A percentile compares a stretch with the other conserved stretches of the same genome.
phyloP scores from a whole-genome alignment of 176 grass and related monocot species.

The Alopecurus myosuroides region DNA sequence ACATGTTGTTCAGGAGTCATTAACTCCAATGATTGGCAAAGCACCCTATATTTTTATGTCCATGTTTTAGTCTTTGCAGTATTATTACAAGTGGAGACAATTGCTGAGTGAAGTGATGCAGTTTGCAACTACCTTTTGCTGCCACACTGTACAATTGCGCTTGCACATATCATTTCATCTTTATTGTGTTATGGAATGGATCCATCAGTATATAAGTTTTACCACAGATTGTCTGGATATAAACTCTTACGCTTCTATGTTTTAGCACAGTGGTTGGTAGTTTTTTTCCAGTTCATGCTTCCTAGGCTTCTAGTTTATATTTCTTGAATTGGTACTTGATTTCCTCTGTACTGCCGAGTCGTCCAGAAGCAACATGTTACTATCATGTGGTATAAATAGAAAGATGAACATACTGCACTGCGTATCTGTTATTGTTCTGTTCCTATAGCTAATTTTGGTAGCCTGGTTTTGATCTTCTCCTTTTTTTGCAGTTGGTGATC shows the following conservation, averaged over 20 bases:
- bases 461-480: neutral
- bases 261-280: neutral
- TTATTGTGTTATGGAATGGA: neutral
- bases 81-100: neutral
- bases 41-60: neutral
- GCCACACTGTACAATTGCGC: neutral
- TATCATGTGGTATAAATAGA: neutral
- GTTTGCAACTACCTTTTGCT: neutral
- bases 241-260: neutral
- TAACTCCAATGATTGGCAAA: neutral
- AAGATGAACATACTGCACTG: neutral
- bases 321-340: neutral
- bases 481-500: slow-evolving; percentile 73
- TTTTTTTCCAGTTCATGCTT: neutral
- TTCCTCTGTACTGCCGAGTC: neutral
- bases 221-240: neutral
- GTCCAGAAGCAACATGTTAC: neutral
- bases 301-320: neutral
- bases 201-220: neutral
- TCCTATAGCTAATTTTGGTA: neutral
- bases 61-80: neutral
- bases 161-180: neutral
- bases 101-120: neutral
- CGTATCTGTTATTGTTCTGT: neutral
- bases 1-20: neutral